These are phyloP conservation scores for Exophiala viscosa DNA, from an alignment of 2,329 filamentous ascomycete genomes.

Conservation along the genomic window DNA sequence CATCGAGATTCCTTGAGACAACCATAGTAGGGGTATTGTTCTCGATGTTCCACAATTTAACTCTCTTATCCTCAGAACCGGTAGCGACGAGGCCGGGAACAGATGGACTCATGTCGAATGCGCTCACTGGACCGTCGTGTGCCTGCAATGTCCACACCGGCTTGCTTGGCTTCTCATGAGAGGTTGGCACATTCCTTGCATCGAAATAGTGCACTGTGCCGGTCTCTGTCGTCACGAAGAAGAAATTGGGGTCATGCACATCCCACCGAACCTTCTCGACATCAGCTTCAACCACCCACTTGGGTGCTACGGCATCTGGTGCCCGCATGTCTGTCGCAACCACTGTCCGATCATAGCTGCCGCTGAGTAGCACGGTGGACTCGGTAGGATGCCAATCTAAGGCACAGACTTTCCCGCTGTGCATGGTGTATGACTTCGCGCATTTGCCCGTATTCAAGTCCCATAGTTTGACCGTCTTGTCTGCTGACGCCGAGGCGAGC, in stretches of 20 bases:
- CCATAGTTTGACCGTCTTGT: constrained; percentile 97
- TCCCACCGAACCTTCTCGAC: constrained; percentile 93
- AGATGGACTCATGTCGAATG: constrained; percentile 84
- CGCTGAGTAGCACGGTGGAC: constrained; percentile 82
- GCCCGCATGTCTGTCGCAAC: constrained; percentile 96
- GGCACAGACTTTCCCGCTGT: constrained; percentile 97
- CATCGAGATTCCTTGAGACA: constrained; percentile 82
- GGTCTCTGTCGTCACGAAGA: constrained; percentile 91
- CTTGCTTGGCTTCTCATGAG: constrained; percentile 66
- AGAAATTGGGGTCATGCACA: constrained; percentile 85
- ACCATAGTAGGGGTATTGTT: constrained; percentile 81
- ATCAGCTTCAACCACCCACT: constrained; percentile 93
- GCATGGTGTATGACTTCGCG: constrained; percentile 91
- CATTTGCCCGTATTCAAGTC: constrained; percentile 88
- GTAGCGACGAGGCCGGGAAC: constrained; percentile 93
- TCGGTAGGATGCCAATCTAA: constrained; percentile 88
- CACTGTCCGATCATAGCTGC: constrained; percentile 90
- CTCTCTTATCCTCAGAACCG: constrained; percentile 87
- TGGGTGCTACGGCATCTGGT: constrained; percentile 72
- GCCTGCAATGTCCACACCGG: constrained; percentile 93
- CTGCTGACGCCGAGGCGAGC: constrained; percentile 88
- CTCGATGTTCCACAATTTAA: constrained; percentile 94
- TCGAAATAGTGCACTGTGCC: constrained; percentile 93
- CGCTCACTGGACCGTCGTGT: constrained; percentile 85
- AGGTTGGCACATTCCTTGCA: constrained; percentile 57